Evolutionary conservation across 176 grass and related monocot species (phyloP), one percentile per base, ranked within the genome.

Genomic region (Poa pratensis): DNA sequence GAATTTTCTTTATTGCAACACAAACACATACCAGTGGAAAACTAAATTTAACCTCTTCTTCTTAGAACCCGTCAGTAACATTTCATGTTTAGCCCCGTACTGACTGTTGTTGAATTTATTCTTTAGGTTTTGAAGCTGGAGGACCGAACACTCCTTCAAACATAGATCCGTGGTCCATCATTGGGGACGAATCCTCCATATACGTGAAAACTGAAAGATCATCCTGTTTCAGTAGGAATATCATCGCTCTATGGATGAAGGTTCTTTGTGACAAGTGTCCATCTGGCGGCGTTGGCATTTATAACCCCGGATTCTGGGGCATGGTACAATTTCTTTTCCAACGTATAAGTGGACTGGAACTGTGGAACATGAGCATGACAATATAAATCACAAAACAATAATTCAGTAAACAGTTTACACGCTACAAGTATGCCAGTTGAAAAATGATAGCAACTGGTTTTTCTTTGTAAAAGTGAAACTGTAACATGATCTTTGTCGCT

Each of bases 271-370:
- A 89, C 22, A 30, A 82, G 9, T 97, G 94, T 76, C 92, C 92
- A 27, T 39, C 26, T 65, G 73, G 62, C 79, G 85, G 94, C 77
- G 92, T 97, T 71, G 95, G 92, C 15, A 78, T 97, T 73, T 97
- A 92, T 75, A 97, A 97, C 51, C 90, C 90, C 5, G 95, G 95
- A 24, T 97, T 83, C 79, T 97, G 95, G 95, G 95, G 95, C 86
- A 97, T 97, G 92, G 95, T 97, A 90, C 9, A 35, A 60, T 43
- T 42, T 59, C 0, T 74, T 51, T 50, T 30, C 52, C 26, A 19
- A 11, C 52, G 49, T 32, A 20, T 32, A 75, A 32, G 46, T 75
- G 72, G 6, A 32, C 26, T 52, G 16, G 46, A 30, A 30, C 28
- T 30, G 28, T 30, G 28, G 28, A 19, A 75, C 26, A 75, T 75